A percentile compares a stretch with the other conserved stretches of the same genome.
Conservation (phyloP, 345 rosid genomes). For the Corchorus capsularis region DNA sequence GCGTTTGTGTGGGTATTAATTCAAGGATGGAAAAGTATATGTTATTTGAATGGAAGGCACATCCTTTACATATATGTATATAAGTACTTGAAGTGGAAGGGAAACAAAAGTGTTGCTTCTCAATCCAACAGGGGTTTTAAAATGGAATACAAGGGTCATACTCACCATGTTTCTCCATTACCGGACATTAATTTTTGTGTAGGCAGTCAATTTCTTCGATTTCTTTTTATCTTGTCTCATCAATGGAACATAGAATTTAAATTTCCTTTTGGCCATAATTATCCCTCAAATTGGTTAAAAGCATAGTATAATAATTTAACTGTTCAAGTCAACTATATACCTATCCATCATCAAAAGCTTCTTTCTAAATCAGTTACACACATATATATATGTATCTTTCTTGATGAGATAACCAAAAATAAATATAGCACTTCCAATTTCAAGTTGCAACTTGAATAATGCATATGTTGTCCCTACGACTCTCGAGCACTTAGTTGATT, state of each 20-base stretch:
- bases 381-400: not conserved
- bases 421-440: too few species aligned
- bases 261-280: constrained; percentile 2
- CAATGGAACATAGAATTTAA: not conserved
- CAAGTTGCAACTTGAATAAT: not conserved
- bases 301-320: not conserved
- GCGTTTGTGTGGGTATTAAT: too few species aligned
- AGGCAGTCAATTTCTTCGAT: not conserved
- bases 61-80: not conserved
- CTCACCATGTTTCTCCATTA: not conserved
- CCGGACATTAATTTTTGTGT: not conserved
- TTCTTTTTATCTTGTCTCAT: not conserved
- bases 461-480: not conserved
- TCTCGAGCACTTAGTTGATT: not conserved
- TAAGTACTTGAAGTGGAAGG: not conserved
- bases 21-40: too few species aligned
- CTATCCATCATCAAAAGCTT: not conserved
- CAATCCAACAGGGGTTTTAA: not conserved
- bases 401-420: not conserved
- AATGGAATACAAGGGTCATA: not conserved
- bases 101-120: not conserved
- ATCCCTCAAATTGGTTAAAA: not conserved
- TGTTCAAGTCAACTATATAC: not conserved
- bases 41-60: not conserved
- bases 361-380: not conserved